These are phyloP conservation scores for Ophiostoma populinum DNA, from an alignment of 2,329 filamentous ascomycete genomes.

Conservation along the genomic window DNA sequence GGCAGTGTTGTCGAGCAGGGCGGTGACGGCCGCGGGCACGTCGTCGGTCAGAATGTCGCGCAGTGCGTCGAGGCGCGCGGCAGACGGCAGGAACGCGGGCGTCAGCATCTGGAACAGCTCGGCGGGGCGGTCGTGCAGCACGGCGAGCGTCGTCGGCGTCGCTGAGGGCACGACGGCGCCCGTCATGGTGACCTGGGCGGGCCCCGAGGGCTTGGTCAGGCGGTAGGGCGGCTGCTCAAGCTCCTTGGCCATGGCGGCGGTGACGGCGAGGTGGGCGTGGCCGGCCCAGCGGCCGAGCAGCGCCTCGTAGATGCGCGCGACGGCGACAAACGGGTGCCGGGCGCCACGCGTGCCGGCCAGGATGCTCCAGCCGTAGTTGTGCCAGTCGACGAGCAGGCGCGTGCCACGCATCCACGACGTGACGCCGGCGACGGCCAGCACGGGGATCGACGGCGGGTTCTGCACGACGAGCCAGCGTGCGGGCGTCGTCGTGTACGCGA, in stretches of 20 bases:
- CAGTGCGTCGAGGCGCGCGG: slow-evolving; percentile 3
- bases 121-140: slow-evolving; percentile 76
- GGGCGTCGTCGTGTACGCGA: slow-evolving; percentile 59
- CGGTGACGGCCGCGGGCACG: not conserved
- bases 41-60: slow-evolving; percentile 5
- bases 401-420: slow-evolving; percentile 64
- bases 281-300: slow-evolving; percentile 46
- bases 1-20: not conserved
- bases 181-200: too few species aligned
- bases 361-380: slow-evolving; percentile 96
- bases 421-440: slow-evolving; percentile 56
- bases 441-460: slow-evolving; percentile 92
- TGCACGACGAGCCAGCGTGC: slow-evolving; percentile 63
- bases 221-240: slow-evolving; percentile 46
- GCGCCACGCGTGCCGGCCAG: slow-evolving; percentile 44
- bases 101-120: slow-evolving; percentile 58
- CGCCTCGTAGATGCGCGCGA: slow-evolving; percentile 66
- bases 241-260: slow-evolving; percentile 68
- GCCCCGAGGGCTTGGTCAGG: too few species aligned
- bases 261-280: slow-evolving; percentile 69
- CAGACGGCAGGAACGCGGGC: not conserved
- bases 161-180: slow-evolving; percentile 19
- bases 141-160: slow-evolving; percentile 28
- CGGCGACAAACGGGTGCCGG: slow-evolving; percentile 54
- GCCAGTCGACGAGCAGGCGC: slow-evolving; percentile 84